Conservation (phyloP, 805 yeast species). For the Kazachstania bromeliacearum region DNA sequence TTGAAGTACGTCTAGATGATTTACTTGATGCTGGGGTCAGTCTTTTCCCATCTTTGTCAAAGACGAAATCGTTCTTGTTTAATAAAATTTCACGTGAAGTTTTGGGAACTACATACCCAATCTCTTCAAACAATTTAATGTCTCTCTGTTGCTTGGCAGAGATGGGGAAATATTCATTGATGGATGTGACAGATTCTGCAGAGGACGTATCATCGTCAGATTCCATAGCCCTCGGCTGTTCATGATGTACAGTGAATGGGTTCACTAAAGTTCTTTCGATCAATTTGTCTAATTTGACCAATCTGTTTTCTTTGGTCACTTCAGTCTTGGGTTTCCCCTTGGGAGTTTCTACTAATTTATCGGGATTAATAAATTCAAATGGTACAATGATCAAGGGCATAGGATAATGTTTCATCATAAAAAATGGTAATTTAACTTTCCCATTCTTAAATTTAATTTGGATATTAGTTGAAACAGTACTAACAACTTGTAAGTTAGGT, state of each 20-base stretch:
- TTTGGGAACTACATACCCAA: constrained; percentile 25
- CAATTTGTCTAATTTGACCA: constrained; percentile 11
- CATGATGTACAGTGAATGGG: constrained; percentile 12
- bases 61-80: constrained; percentile 5
- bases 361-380: constrained; percentile 26
- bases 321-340: constrained; percentile 2
- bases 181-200: constrained; percentile 17
- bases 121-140: constrained; percentile 19
- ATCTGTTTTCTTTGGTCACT: constrained; percentile 4
- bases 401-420: constrained; percentile 23
- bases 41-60: constrained; percentile 9
- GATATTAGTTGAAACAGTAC: constrained; percentile 28
- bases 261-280: constrained; percentile 17
- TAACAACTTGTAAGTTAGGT: constrained; percentile 25
- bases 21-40: constrained; percentile 10
- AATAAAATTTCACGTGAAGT: constrained; percentile 14
- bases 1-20: constrained; percentile 21
- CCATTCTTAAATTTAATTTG: constrained; percentile 30
- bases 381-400: constrained; percentile 26
- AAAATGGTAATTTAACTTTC: constrained; percentile 27
- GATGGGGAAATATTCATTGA: constrained; percentile 24
- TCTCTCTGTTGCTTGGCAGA: constrained; percentile 18
- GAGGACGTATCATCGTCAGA: constrained; percentile 1
- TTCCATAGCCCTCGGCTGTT: constrained; percentile 1
- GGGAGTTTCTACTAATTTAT: constrained; percentile 13